These are phyloP conservation scores for Brassica rapa DNA, from an alignment of 345 rosid species.

Conservation along the genomic window DNA sequence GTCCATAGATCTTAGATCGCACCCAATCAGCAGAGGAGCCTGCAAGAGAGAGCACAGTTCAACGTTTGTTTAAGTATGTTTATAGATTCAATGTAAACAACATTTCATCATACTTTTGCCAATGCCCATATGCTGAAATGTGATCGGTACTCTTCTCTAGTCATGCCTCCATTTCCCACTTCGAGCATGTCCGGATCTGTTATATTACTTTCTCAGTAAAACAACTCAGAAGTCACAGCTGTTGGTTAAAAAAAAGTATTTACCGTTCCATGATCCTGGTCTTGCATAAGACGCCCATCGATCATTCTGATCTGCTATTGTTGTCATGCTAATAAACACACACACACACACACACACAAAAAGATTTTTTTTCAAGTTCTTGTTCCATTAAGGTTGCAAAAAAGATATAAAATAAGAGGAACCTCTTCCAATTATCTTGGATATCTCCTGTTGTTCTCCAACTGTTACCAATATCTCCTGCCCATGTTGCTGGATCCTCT, in stretches of 20 bases:
- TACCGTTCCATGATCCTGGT: slow-evolving; percentile 97
- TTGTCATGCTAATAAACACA: slow-evolving; percentile 58
- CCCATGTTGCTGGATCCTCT: slow-evolving; percentile 93
- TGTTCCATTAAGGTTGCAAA: neutral
- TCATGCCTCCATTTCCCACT: slow-evolving; percentile 98
- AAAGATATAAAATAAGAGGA: neutral
- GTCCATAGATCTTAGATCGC: slow-evolving; percentile 67
- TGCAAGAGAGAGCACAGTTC: slow-evolving; percentile 26
- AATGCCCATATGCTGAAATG: slow-evolving; percentile 95
- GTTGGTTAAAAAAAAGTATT: neutral
- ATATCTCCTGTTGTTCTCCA: slow-evolving; percentile 94
- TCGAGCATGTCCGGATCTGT: slow-evolving; percentile 99
- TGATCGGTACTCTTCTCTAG: slow-evolving; percentile 68
- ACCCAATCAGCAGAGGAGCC: slow-evolving; percentile 81
- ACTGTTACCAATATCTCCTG: slow-evolving; percentile 76
- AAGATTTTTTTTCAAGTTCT: neutral
- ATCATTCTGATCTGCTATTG: slow-evolving; percentile 70
- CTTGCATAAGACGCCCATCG: slow-evolving; percentile 74
- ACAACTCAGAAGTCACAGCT: neutral
- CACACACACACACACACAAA: neutral
- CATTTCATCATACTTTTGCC: slow-evolving; percentile 57
- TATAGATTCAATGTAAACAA: neutral
- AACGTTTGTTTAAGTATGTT: neutral
- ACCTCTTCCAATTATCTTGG: slow-evolving; percentile 74
- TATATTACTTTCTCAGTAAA: slow-evolving; percentile 2